Percentiles rank a stretch among this genome's conserved stretches.
These are phyloP conservation scores for Cercospora berteroae DNA, from an alignment of 2,329 filamentous ascomycete species.

Conservation along the genomic window DNA sequence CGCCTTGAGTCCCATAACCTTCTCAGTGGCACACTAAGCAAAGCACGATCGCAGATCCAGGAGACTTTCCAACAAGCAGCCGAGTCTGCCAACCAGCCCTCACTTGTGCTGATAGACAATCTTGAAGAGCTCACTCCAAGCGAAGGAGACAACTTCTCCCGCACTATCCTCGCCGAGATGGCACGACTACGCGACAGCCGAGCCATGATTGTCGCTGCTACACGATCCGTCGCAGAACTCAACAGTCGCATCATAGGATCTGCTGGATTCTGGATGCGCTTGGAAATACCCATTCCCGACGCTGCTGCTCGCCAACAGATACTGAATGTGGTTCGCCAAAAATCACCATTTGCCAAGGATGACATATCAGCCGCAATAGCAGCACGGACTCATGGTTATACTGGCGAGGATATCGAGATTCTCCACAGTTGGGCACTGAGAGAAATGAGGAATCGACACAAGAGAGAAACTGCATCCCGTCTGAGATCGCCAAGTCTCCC, in stretches of 20 bases:
- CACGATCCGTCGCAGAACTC: conserved; percentile 69
- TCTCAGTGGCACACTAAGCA: conserved; percentile 40
- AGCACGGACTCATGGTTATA: conserved; percentile 82
- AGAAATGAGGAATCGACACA: conserved; percentile 38
- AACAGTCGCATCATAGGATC: conserved; percentile 65
- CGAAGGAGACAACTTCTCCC: conserved; percentile 45
- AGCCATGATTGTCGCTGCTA: conserved; percentile 73
- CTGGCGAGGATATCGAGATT: conserved; percentile 69
- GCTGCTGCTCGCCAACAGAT: conserved; percentile 69
- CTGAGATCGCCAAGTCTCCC: conserved; percentile 21
- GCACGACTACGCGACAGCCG: conserved; percentile 54
- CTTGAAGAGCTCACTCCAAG: conserved; percentile 68
- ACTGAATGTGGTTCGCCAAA: conserved; percentile 57
- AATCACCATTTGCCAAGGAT: conserved; percentile 50
- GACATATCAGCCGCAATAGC: conserved; percentile 60
- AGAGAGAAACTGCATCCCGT: conserved; percentile 21
- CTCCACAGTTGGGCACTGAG: conserved; percentile 58
- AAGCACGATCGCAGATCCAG: conserved; percentile 54
- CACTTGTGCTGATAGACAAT: conserved; percentile 75
- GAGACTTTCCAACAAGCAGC: conserved; percentile 69
- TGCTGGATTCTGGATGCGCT: conserved; percentile 63
- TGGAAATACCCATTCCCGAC: conserved; percentile 77
- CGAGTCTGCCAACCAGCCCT: conserved; percentile 61
- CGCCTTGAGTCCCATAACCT: conserved; percentile 52
- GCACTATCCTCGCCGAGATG: conserved; percentile 52